These are phyloP conservation scores for Nannochloropsis oceanica DNA, from an alignment of 108 stramenopile species.

Conservation along the genomic window DNA sequence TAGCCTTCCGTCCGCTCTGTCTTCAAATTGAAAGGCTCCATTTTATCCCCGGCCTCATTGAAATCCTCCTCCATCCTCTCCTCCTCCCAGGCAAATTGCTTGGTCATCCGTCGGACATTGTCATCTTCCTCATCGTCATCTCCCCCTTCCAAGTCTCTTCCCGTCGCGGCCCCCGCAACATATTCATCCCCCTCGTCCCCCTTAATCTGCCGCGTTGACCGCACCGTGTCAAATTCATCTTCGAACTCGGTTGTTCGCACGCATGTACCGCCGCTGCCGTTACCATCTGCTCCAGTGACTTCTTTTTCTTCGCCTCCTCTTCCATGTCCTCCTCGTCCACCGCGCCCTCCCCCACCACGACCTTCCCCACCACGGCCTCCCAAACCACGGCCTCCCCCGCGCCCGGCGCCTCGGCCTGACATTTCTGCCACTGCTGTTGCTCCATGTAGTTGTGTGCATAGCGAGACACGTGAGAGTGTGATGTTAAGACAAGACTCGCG, in stretches of 20 bases:
- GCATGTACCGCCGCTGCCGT: not conserved
- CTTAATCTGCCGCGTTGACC: not conserved
- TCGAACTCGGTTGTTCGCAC: not conserved
- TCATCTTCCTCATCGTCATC: constrained; percentile 28
- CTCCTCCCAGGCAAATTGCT: constrained; percentile 34
- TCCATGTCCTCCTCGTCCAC: not conserved
- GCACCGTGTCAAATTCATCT: not conserved
- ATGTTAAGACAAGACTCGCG: too few relatives aligned
- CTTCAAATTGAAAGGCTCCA: constrained; percentile 37
- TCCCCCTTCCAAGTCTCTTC: not conserved
- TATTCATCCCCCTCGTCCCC: not conserved
- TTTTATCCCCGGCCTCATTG: constrained; percentile 36
- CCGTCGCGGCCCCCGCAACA: not conserved
- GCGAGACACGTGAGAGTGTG: too few relatives aligned
- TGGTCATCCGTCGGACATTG: constrained; percentile 13
- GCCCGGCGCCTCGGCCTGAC: not conserved
- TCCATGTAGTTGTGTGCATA: too few relatives aligned
- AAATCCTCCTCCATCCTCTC: constrained; percentile 26
- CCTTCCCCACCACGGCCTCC: not conserved
- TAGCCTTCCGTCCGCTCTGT: constrained; percentile 35
- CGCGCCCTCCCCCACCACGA: not conserved
- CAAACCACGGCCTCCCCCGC: not conserved
- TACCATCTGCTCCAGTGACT: not conserved
- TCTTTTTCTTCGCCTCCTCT: not conserved
- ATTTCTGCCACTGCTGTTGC: not conserved